Conservation (phyloP, 1,139 yeast species). For the Ogataea hybrid region DNA sequence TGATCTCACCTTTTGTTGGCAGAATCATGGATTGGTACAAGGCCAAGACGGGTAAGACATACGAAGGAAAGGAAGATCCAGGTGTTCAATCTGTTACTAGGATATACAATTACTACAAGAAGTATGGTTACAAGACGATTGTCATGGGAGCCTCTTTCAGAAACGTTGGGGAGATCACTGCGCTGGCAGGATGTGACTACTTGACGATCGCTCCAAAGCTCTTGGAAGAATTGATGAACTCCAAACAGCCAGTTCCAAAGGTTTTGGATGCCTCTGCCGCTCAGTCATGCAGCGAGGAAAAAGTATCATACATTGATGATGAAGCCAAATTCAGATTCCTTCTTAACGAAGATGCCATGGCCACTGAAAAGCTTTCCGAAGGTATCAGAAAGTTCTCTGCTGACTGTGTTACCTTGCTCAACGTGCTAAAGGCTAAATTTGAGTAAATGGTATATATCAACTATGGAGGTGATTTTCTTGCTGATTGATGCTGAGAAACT, state of each 20-base stretch:
- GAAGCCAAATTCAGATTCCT: constrained; percentile 90
- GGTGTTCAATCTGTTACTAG: constrained; percentile 90
- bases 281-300: constrained; percentile 51
- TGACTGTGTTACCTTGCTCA: constrained; percentile 84
- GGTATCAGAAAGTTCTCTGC: constrained; percentile 98
- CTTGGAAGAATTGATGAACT: constrained; percentile 84
- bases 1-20: constrained; percentile 98
- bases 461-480: too few relatives aligned
- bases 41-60: constrained; percentile 88
- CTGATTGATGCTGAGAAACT: too few relatives aligned
- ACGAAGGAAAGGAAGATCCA: constrained; percentile 82
- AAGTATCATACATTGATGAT: constrained; percentile 79
- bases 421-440: constrained; percentile 73
- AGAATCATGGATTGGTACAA: constrained; percentile 99
- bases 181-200: constrained; percentile 96
- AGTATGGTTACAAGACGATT: constrained; percentile 92
- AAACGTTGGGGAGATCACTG: constrained; percentile 94
- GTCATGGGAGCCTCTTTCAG: constrained; percentile 99
- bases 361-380: constrained; percentile 95
- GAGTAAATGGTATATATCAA: background rate
- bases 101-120: constrained; percentile 97
- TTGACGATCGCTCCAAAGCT: constrained; percentile 93
- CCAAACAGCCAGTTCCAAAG: constrained; percentile 76
- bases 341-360: constrained; percentile 97
- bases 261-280: constrained; percentile 65